A percentile compares a stretch with the other conserved stretches of the same genome.
Conservation (phyloP, 805 yeast genomes). For the Zygosaccharomyces pseudorouxii region DNA sequence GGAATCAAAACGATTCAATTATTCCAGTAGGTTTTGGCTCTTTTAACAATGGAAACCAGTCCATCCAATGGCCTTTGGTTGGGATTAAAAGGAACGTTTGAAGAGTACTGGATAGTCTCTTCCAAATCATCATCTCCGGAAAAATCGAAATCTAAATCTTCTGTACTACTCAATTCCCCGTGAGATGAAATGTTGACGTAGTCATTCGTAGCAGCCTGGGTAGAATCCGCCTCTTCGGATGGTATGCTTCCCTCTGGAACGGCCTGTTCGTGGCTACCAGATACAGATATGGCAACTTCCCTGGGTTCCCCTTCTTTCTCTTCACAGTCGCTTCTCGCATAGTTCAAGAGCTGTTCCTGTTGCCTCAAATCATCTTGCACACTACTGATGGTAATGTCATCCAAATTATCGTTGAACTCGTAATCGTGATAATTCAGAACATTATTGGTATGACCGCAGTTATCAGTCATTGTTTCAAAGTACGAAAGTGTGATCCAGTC, state of each 20-base stretch:
- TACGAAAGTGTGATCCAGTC: constrained; percentile 27
- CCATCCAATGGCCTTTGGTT: constrained; percentile 17
- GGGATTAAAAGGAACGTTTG: constrained; percentile 9
- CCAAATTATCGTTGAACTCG: constrained; percentile 16
- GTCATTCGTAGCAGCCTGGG: constrained; percentile 16
- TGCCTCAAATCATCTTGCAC: constrained; percentile 10
- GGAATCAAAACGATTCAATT: constrained; percentile 7
- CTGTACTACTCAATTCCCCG: constrained; percentile 31
- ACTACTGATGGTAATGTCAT: constrained; percentile 20
- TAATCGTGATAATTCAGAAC: constrained; percentile 18
- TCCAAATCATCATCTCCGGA: constrained; percentile 14
- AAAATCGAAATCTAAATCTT: constrained; percentile 21
- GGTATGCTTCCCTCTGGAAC: not conserved
- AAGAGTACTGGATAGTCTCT: constrained; percentile 14
- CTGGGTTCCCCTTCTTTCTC: constrained; percentile 4
- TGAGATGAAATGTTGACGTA: constrained; percentile 30
- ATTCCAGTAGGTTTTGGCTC: constrained; percentile 25
- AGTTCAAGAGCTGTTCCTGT: constrained; percentile 12
- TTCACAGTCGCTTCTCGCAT: not conserved
- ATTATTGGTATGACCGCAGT: constrained; percentile 25
- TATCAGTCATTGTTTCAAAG: constrained; percentile 25
- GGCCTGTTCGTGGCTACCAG: not conserved
- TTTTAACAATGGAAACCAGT: constrained; percentile 21
- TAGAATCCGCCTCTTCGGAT: constrained; percentile 1
- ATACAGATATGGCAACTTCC: not conserved